These are phyloP conservation scores for Graphium sp. DNA, from an alignment of 2,329 filamentous ascomycete species.

Conservation along the genomic window DNA sequence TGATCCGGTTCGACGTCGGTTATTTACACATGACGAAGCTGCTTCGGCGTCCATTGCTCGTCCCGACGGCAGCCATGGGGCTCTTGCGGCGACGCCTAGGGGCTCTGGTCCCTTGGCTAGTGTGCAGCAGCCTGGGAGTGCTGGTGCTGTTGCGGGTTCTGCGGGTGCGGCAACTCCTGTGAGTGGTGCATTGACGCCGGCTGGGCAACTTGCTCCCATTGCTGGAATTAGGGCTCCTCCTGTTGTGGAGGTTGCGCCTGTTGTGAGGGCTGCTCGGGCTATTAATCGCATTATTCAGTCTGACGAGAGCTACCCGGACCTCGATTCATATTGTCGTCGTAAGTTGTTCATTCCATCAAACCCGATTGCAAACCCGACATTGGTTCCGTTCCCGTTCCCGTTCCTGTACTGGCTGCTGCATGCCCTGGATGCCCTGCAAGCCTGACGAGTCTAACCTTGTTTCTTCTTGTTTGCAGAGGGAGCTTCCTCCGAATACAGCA, in stretches of 20 bases:
- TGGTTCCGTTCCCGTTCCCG: background rate
- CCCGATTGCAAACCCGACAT: background rate
- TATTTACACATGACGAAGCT: constrained; percentile 21
- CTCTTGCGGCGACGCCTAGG: constrained; percentile 4
- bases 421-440: background rate
- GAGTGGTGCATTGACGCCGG: background rate
- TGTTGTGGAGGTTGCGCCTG: constrained; percentile 37
- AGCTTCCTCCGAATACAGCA: constrained; percentile 80
- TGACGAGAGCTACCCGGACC: constrained; percentile 71
- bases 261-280: constrained; percentile 66
- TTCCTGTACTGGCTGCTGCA: background rate
- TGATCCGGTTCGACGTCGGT: constrained; percentile 32
- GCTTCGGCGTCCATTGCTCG: background rate
- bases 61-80: constrained; percentile 7
- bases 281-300: constrained; percentile 64
- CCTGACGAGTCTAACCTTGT: constrained; percentile 2
- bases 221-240: constrained; percentile 5
- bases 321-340: constrained; percentile 84
- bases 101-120: constrained; percentile 1
- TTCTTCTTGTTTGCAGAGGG: constrained; percentile 44
- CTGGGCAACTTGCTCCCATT: background rate
- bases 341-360: constrained; percentile 24
- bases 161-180: constrained; percentile 9
- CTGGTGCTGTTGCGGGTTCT: background rate
- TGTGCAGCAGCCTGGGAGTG: constrained; percentile 2